Percentiles rank a stretch among this genome's conserved stretches.
These are phyloP conservation scores for Komagataella phaffii DNA, from an alignment of 805 yeast genomes.

Conservation along the genomic window DNA sequence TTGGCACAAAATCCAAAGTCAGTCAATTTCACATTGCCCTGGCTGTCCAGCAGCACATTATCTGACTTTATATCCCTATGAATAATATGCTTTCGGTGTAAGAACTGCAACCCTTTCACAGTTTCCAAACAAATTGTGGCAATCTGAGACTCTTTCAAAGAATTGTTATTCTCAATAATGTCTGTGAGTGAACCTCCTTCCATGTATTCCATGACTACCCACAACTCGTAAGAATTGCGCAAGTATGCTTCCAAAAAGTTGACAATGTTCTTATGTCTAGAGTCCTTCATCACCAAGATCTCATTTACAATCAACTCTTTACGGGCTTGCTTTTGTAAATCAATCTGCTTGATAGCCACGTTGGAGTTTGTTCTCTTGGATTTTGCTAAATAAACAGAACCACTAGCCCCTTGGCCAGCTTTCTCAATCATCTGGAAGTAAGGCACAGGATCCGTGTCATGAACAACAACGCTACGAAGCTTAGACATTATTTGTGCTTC, in stretches of 20 bases:
- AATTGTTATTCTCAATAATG: constrained; percentile 75
- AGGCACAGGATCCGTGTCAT: constrained; percentile 71
- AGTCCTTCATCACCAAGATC: constrained; percentile 88
- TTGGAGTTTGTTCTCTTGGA: constrained; percentile 37
- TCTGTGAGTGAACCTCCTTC: constrained; percentile 97
- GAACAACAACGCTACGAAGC: constrained; percentile 65
- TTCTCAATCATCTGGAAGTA: constrained; percentile 64
- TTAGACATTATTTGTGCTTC: constrained; percentile 80
- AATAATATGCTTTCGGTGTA: constrained; percentile 86
- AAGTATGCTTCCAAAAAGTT: constrained; percentile 82
- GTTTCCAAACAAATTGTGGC: constrained; percentile 93
- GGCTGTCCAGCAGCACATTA: constrained; percentile 69
- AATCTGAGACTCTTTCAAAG: constrained; percentile 88
- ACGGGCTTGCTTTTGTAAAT: constrained; percentile 86
- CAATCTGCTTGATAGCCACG: constrained; percentile 97
- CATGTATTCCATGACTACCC: constrained; percentile 99
- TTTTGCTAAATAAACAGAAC: constrained; percentile 84
- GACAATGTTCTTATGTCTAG: constrained; percentile 83
- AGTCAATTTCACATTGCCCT: constrained; percentile 86
- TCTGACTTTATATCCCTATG: constrained; percentile 96
- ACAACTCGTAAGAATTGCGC: constrained; percentile 54
- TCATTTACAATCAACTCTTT: constrained; percentile 92
- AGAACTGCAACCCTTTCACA: constrained; percentile 67
- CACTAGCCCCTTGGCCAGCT: constrained; percentile 98
- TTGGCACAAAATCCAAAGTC: constrained; percentile 74